phyloP scores from a whole-genome alignment of 768 basidiomycete species.

The Termitomyces sp. region DNA sequence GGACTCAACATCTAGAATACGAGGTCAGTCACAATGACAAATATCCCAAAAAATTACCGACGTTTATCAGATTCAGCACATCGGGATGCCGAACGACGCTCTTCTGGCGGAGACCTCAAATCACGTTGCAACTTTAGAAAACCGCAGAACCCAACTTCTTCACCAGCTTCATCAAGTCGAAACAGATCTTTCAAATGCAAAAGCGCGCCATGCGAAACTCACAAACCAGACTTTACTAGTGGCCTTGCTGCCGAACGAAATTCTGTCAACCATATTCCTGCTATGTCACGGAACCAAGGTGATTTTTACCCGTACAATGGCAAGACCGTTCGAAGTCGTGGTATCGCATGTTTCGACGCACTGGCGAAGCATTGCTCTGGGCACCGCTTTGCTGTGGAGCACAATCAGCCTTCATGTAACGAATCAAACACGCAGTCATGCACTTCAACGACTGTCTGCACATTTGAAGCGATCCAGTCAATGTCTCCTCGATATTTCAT shows the following conservation, averaged over 20 bases:
- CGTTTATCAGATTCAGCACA: not conserved
- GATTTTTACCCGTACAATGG: slow-evolving; percentile 1
- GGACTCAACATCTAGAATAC: not conserved
- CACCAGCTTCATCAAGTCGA: slow-evolving; percentile 34
- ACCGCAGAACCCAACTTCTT: slow-evolving; percentile 29
- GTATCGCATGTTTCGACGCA: slow-evolving; percentile 44
- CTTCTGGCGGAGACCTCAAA: slow-evolving; percentile 13
- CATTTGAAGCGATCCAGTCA: slow-evolving; percentile 37
- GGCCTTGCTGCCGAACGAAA: slow-evolving; percentile 38
- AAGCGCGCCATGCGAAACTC: slow-evolving; percentile 32
- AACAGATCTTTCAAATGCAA: slow-evolving; percentile 27
- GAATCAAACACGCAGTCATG: slow-evolving; percentile 15
- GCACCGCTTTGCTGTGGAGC: slow-evolving; percentile 45
- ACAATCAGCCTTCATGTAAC: slow-evolving; percentile 32
- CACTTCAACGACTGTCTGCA: slow-evolving; percentile 29
- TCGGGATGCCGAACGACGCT: slow-evolving; percentile 4
- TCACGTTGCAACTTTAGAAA: slow-evolving; percentile 28
- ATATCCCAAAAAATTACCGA: not conserved
- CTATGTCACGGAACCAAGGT: slow-evolving; percentile 25
- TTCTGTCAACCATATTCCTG: slow-evolving; percentile 39
- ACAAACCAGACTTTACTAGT: slow-evolving; percentile 34
- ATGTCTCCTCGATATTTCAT: slow-evolving; percentile 36
- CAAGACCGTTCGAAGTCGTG: slow-evolving; percentile 33
- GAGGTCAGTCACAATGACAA: not conserved
- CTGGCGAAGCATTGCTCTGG: slow-evolving; percentile 42